phyloP scores from a whole-genome alignment of 768 basidiomycete genomes.

The Mycena capillaripes region DNA sequence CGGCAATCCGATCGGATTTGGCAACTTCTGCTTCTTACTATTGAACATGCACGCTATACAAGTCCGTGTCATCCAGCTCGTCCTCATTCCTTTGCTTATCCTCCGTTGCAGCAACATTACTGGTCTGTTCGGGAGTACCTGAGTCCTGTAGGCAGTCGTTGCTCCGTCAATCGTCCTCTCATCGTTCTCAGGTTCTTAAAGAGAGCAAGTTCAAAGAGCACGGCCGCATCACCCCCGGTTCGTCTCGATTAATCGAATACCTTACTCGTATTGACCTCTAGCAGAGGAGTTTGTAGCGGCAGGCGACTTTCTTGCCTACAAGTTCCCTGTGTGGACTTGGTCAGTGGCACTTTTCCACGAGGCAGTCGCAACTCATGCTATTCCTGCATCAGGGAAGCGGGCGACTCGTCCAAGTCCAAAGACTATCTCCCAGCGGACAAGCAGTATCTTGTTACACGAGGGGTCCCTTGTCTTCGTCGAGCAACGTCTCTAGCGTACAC shows the following conservation, averaged over 20 bases:
- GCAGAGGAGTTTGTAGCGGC: slow-evolving; percentile 98
- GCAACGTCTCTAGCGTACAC: slow-evolving; percentile 94
- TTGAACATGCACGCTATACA: slow-evolving; percentile 42
- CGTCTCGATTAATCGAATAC: slow-evolving; percentile 39
- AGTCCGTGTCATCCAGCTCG: slow-evolving; percentile 25
- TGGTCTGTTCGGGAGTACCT: slow-evolving; percentile 97
- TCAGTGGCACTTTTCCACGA: slow-evolving; percentile 52
- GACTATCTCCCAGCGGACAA: slow-evolving; percentile 97
- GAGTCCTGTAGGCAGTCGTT: slow-evolving; percentile 73
- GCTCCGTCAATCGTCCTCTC: slow-evolving; percentile 35
- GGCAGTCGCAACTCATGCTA: slow-evolving; percentile 22
- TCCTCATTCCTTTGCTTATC: slow-evolving; percentile 26
- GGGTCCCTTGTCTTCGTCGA: slow-evolving; percentile 96
- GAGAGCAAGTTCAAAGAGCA: slow-evolving; percentile 99
- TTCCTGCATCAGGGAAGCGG: slow-evolving; percentile 83
- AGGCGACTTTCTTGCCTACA: slow-evolving; percentile 97
- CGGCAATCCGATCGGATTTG: background rate
- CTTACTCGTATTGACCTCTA: slow-evolving; percentile 13
- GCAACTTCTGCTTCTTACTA: background rate
- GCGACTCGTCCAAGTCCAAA: slow-evolving; percentile 85
- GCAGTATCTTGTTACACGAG: slow-evolving; percentile 95
- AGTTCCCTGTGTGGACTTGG: slow-evolving; percentile 99
- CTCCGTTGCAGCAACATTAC: slow-evolving; percentile 80
- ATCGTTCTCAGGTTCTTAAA: slow-evolving; percentile 82
- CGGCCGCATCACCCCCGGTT: slow-evolving; percentile 95